phyloP scores from a whole-genome alignment of 78 protist species.

The Trichosphaerium sp. region DNA sequence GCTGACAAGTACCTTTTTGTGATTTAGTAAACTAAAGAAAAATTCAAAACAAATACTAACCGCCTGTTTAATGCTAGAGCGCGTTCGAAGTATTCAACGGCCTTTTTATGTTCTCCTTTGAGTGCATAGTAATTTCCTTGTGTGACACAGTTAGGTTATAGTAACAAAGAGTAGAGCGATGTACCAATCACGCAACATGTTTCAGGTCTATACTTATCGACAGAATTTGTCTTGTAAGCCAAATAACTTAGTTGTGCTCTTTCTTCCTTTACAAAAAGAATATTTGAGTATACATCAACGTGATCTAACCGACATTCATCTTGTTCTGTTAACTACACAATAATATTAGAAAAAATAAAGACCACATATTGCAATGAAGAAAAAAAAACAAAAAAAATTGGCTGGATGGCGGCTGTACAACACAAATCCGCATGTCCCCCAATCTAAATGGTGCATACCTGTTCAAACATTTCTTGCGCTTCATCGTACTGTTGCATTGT shows the following conservation, averaged over 20 bases:
- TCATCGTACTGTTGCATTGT: conserved; percentile 47
- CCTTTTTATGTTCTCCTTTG: conserved; percentile 71
- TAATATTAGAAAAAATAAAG: too few relatives aligned
- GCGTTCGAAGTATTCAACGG: conserved; percentile 85
- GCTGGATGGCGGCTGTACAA: too few relatives aligned
- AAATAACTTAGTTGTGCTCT: conserved; percentile 23
- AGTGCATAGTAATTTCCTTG: conserved; percentile 77
- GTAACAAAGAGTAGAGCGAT: not conserved
- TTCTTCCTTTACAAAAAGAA: conserved; percentile 74
- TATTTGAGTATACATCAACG: conserved; percentile 80
- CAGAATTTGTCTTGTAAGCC: conserved; percentile 45
- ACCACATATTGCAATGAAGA: too few relatives aligned
- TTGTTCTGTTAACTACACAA: not conserved
- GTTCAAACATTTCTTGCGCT: conserved; percentile 45
- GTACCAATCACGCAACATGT: conserved; percentile 78
- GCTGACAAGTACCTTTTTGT: conserved; percentile 56
- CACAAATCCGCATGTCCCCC: too few relatives aligned
- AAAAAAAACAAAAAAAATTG: too few relatives aligned
- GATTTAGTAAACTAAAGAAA: conserved; percentile 6
- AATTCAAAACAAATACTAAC: not conserved
- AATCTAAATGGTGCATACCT: conserved; percentile 2
- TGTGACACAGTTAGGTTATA: not conserved
- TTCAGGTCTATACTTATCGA: conserved; percentile 81
- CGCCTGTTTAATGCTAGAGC: conserved; percentile 48
- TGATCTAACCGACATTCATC: conserved; percentile 72